Percentiles rank a stretch among this genome's conserved stretches.
phyloP scores from a whole-genome alignment of 352 stramenopile species.

The Phytophthora multivora region DNA sequence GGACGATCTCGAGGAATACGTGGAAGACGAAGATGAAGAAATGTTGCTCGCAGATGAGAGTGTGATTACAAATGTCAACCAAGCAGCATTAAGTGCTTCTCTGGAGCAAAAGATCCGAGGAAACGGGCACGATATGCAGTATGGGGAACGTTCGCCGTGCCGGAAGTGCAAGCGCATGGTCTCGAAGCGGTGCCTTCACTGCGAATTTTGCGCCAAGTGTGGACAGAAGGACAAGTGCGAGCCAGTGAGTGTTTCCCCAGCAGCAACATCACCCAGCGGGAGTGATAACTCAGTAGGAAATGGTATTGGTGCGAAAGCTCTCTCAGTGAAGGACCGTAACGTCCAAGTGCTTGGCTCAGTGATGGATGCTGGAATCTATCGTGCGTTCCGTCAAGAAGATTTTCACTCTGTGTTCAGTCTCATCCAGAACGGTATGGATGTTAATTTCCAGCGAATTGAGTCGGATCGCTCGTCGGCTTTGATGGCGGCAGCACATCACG shows the following conservation, averaged over 20 bases:
- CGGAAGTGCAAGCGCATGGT: conserved; percentile 75
- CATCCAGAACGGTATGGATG: conserved; percentile 82
- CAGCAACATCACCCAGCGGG: conserved; percentile 6
- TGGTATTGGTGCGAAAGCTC: conserved; percentile 25
- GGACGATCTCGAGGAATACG: conserved; percentile 63
- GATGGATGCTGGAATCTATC: conserved; percentile 85
- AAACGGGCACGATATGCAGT: conserved; percentile 77
- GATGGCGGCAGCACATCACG: conserved; percentile 82
- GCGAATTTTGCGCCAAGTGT: conserved; percentile 75
- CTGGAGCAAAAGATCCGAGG: conserved; percentile 74
- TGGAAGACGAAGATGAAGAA: conserved; percentile 75
- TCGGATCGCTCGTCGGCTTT: conserved; percentile 74
- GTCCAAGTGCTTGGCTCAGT: conserved; percentile 79
- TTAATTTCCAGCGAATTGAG: conserved; percentile 87
- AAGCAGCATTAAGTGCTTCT: conserved; percentile 66
- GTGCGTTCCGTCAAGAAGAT: conserved; percentile 77
- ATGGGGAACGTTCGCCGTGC: conserved; percentile 67
- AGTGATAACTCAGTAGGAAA: conserved; percentile 15
- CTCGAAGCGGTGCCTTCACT: conserved; percentile 74
- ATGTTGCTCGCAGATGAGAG: conserved; percentile 51
- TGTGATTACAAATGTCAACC: conserved; percentile 82
- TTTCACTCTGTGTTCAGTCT: conserved; percentile 84
- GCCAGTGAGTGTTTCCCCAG: conserved; percentile 29
- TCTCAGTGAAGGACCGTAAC: conserved; percentile 78
- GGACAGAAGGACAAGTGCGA: conserved; percentile 71